A percentile compares a stretch with the other conserved stretches of the same genome.
Evolutionary conservation across 345 rosid genomes (phyloP).

Genomic region (Sapria himalayana): DNA sequence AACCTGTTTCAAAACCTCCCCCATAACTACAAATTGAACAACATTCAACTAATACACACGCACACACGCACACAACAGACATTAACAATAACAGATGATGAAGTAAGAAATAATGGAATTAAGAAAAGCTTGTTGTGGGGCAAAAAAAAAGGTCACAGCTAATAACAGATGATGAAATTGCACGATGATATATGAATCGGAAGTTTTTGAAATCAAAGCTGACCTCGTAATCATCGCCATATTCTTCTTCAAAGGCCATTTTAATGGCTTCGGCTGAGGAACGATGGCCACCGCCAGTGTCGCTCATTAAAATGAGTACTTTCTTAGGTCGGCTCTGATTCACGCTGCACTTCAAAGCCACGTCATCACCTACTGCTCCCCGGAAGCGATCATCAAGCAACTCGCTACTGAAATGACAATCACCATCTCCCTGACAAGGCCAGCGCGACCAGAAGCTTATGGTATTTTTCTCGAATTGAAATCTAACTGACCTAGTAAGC

Average conservation of each 20-base stretch:
- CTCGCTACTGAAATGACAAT: slow-evolving; percentile 9
- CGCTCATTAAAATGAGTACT: slow-evolving; percentile 94
- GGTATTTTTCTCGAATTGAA: slow-evolving; percentile 65
- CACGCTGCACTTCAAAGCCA: slow-evolving; percentile 31
- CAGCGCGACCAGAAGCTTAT: slow-evolving; percentile 56
- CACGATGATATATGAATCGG: too few relatives aligned
- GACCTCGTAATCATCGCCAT: slow-evolving; percentile 90
- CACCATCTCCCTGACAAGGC: slow-evolving; percentile 24
- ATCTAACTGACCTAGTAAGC: slow-evolving; percentile 39
- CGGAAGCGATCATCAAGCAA: slow-evolving; percentile 26
- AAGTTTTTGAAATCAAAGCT: slow-evolving; percentile 14
- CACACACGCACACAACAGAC: slow-evolving; percentile 4
- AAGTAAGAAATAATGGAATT: too few relatives aligned
- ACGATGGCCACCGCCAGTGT: slow-evolving; percentile 96
- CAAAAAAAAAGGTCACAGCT: too few relatives aligned
- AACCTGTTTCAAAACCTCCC: slow-evolving; percentile 73
- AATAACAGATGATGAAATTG: too few relatives aligned
- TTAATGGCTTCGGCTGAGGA: slow-evolving; percentile 97
- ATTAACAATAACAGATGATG: too few relatives aligned
- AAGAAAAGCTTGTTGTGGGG: too few relatives aligned
- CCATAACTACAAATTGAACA: too few relatives aligned
- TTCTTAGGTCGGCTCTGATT: slow-evolving; percentile 40
- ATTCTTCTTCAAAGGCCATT: slow-evolving; percentile 65
- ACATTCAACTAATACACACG: slow-evolving; percentile 6
- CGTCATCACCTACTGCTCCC: slow-evolving; percentile 37